Percentiles rank a stretch among this genome's conserved stretches.
These are phyloP conservation scores for Meredithiella fracta DNA, from an alignment of 2,329 filamentous ascomycete genomes.

Conservation along the genomic window DNA sequence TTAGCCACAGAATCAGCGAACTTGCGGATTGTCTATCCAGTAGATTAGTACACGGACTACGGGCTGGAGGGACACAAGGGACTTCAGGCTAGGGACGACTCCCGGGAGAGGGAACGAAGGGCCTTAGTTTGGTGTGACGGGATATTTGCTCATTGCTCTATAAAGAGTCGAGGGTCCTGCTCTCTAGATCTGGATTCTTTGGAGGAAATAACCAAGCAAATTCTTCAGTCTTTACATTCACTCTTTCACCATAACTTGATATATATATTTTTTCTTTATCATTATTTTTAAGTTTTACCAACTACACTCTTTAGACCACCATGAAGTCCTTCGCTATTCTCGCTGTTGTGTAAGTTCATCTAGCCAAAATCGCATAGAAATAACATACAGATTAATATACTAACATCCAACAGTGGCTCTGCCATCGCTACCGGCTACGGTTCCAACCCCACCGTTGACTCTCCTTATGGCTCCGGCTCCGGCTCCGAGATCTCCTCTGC, in stretches of 20 bases:
- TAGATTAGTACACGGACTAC: background rate
- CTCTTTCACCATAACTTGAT: slow-evolving; percentile 1
- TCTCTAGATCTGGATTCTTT: background rate
- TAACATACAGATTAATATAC: background rate
- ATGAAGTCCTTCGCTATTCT: slow-evolving; percentile 12
- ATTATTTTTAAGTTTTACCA: background rate
- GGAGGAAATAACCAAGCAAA: background rate
- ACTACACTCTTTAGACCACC: background rate
- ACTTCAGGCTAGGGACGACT: background rate
- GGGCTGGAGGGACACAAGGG: background rate
- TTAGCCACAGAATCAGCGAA: background rate
- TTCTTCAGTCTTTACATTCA: slow-evolving; percentile 1
- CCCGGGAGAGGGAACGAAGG: background rate
- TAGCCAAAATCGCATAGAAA: background rate
- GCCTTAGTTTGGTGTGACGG: background rate
- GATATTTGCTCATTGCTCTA: background rate
- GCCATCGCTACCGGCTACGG: slow-evolving; percentile 10
- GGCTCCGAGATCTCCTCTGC: slow-evolving; percentile 1
- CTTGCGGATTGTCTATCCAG: background rate
- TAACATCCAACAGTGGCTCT: slow-evolving; percentile 4
- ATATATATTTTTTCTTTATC: background rate
- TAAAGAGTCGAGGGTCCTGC: background rate
- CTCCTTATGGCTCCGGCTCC: background rate
- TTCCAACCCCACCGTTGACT: background rate
- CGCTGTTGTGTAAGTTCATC: slow-evolving; percentile 6